A percentile compares a stretch with the other conserved stretches of the same genome.
phyloP scores from a whole-genome alignment of 2,329 filamentous ascomycete genomes.

The Colletotrichum gloeosporioides region DNA sequence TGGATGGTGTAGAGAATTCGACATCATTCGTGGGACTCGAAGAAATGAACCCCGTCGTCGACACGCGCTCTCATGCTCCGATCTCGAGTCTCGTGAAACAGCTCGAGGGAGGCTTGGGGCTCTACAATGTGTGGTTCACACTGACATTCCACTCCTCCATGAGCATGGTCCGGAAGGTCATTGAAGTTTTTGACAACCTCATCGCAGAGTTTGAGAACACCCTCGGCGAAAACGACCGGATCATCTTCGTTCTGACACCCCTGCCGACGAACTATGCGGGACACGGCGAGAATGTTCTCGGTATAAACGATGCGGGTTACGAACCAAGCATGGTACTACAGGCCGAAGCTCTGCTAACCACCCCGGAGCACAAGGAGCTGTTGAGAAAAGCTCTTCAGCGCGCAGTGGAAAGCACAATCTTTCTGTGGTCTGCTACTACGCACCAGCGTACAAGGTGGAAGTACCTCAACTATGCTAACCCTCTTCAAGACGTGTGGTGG shows the following conservation, averaged over 20 bases:
- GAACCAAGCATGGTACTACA: not conserved
- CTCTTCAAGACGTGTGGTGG: constrained; percentile 32
- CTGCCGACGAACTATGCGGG: constrained; percentile 2
- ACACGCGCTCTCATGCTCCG: not conserved
- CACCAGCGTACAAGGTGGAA: constrained; percentile 26
- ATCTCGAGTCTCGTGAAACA: not conserved
- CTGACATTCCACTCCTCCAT: not conserved
- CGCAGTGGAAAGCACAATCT: not conserved
- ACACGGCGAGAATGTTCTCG: not conserved
- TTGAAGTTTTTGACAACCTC: not conserved
- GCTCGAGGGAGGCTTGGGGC: not conserved
- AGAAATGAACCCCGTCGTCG: not conserved
- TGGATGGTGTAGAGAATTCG: not conserved
- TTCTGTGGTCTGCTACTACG: constrained; percentile 21
- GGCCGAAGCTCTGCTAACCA: constrained; percentile 14
- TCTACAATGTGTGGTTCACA: constrained; percentile 6
- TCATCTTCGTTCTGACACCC: constrained; percentile 7
- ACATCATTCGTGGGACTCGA: not conserved
- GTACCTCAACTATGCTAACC: constrained; percentile 41
- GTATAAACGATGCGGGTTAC: not conserved
- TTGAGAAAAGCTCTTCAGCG: constrained; percentile 33
- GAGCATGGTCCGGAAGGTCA: not conserved
- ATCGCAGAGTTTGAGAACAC: not conserved
- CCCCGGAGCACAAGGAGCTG: constrained; percentile 29
- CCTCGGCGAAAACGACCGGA: not conserved